Conservation (phyloP, 23 red algal genomes). For the Gracilaria domingensis region DNA sequence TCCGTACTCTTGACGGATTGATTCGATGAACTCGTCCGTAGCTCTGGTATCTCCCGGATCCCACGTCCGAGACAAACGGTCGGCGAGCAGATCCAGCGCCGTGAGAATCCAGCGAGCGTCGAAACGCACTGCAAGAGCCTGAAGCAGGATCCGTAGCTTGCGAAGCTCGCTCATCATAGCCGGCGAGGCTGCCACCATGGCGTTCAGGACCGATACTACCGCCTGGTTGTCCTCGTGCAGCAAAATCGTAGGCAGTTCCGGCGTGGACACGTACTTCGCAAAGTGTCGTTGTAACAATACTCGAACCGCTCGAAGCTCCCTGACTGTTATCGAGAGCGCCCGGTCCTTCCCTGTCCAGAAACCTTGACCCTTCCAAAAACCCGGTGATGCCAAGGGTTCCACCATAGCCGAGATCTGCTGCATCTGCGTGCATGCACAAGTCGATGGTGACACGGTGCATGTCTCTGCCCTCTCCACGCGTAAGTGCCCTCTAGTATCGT, state of each 20-base stretch:
- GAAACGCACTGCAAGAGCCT: neutral
- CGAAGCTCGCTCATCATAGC: constrained; percentile 43
- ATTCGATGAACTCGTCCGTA: neutral
- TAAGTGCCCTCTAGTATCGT: neutral
- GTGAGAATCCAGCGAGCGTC: neutral
- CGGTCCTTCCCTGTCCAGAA: neutral
- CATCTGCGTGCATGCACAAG: neutral
- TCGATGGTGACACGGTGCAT: neutral
- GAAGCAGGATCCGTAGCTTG: neutral
- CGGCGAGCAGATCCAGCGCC: neutral
- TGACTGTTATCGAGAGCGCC: neutral
- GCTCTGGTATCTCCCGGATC: neutral
- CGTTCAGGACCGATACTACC: neutral
- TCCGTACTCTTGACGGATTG: neutral
- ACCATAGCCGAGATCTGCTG: neutral
- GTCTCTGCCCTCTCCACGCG: neutral
- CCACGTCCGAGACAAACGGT: neutral
- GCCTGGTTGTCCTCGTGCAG: constrained; percentile 12
- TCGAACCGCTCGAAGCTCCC: neutral
- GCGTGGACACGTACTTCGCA: neutral
- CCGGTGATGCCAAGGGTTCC: neutral
- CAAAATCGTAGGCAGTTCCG: neutral
- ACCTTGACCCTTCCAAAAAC: neutral
- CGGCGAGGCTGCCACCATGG: constrained; percentile 13
- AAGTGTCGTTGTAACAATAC: neutral